phyloP scores from a whole-genome alignment of 202 grass and related monocot genomes.

The Carex arenaria region DNA sequence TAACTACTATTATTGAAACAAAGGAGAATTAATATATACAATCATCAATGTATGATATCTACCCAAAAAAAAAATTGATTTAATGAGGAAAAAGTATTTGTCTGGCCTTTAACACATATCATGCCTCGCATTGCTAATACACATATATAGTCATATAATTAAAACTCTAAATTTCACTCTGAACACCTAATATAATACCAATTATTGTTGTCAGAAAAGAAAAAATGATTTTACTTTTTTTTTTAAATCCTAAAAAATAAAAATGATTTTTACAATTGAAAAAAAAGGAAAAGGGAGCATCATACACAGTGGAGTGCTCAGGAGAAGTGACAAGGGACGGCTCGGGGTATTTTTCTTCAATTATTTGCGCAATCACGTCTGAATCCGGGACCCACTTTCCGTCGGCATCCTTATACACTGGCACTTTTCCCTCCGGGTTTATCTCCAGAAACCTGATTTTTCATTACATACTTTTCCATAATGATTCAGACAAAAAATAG shows the following conservation, averaged over 20 bases:
- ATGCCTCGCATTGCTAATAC: not conserved
- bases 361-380: constrained; percentile 71
- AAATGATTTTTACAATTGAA: not conserved
- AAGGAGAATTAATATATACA: not conserved
- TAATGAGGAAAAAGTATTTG: not conserved
- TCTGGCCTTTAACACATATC: not conserved
- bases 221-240: not conserved
- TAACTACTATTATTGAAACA: not conserved
- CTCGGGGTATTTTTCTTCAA: constrained; percentile 71
- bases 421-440: constrained; percentile 82
- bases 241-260: too few species aligned
- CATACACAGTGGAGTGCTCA: constrained; percentile 71
- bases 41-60: not conserved
- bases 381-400: constrained; percentile 77
- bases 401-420: constrained; percentile 60
- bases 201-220: not conserved
- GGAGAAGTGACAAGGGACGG: constrained; percentile 62
- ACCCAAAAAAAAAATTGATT: too few species aligned
- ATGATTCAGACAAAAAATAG: not conserved
- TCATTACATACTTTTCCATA: constrained; percentile 13
- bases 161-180: not conserved
- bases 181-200: not conserved
- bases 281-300: not conserved
- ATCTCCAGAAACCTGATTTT: constrained; percentile 63
- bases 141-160: not conserved